Evolutionary conservation across 352 stramenopile species (phyloP).

Genomic region (Globisporangium cederbergense): DNA sequence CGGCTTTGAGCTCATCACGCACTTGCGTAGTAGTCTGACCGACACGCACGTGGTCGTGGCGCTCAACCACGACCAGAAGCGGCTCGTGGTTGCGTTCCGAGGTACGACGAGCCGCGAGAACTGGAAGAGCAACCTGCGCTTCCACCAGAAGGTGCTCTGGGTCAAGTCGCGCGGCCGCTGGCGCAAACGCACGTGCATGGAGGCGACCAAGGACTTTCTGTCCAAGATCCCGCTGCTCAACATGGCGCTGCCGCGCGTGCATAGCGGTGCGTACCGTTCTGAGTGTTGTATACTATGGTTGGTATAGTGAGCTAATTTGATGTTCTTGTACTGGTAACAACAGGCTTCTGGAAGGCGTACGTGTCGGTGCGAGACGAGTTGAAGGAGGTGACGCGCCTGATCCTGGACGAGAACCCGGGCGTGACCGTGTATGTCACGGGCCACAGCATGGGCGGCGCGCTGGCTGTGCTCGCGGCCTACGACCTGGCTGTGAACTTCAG

Average conservation of each 20-base stretch:
- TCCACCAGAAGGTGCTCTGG: conserved; percentile 75
- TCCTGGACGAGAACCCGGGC: conserved; percentile 80
- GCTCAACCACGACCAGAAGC: conserved; percentile 45
- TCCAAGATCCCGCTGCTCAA: conserved; percentile 82
- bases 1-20: conserved; percentile 83
- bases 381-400: conserved; percentile 69
- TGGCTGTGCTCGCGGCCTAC: conserved; percentile 87
- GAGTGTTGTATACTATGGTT: background rate
- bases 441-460: conserved; percentile 89
- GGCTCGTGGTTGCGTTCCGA: conserved; percentile 83
- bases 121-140: conserved; percentile 87
- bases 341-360: conserved; percentile 86
- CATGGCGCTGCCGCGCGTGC: conserved; percentile 78
- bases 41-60: conserved; percentile 78
- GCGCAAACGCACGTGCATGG: conserved; percentile 53
- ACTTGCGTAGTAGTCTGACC: conserved; percentile 64
- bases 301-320: background rate
- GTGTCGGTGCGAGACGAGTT: conserved; percentile 75
- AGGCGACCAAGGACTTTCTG: conserved; percentile 53
- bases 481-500: conserved; percentile 83
- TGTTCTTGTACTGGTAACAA: background rate
- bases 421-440: conserved; percentile 90
- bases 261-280: conserved; percentile 52
- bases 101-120: conserved; percentile 85
- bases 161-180: conserved; percentile 63